Evolutionary conservation across 345 rosid species (phyloP).

Genomic region (Tarenaya hassleriana): DNA sequence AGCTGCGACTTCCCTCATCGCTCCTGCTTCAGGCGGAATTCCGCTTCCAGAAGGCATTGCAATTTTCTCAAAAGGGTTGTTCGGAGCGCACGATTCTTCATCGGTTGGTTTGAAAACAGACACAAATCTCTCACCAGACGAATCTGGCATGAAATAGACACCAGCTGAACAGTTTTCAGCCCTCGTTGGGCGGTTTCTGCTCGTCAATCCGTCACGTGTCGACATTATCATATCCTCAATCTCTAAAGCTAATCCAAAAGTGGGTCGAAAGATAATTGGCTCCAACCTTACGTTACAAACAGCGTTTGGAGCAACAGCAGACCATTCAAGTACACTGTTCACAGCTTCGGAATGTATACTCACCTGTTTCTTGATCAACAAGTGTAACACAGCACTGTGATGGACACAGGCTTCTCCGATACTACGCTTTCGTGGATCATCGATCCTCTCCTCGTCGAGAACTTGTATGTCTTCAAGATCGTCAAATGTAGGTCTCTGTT

Average conservation of each 20-base stretch:
- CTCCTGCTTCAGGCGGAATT: constrained; percentile 56
- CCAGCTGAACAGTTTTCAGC: constrained; percentile 61
- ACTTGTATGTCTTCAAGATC: constrained; percentile 41
- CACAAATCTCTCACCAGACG: constrained; percentile 37
- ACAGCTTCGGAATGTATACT: constrained; percentile 40
- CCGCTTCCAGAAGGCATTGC: constrained; percentile 36
- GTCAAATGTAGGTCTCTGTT: too few relatives aligned
- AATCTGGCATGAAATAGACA: constrained; percentile 61
- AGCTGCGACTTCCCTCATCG: constrained; percentile 66
- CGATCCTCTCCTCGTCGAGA: constrained; percentile 43
- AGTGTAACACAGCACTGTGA: constrained; percentile 38
- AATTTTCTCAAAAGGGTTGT: constrained; percentile 40
- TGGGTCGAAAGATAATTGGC: constrained; percentile 33
- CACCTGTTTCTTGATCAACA: constrained; percentile 39
- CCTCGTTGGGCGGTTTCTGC: constrained; percentile 37
- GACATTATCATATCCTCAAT: constrained; percentile 38
- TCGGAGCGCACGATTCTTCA: constrained; percentile 63
- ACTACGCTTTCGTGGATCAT: constrained; percentile 41
- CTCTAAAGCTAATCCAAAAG: constrained; percentile 31
- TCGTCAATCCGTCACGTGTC: constrained; percentile 41
- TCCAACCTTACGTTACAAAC: constrained; percentile 32
- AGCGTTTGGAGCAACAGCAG: constrained; percentile 31
- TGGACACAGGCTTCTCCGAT: constrained; percentile 36
- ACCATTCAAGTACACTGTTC: constrained; percentile 41
- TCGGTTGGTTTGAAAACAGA: constrained; percentile 65